phyloP scores from a whole-genome alignment of 106 monocot genomes.

The Vanilla planifolia region DNA sequence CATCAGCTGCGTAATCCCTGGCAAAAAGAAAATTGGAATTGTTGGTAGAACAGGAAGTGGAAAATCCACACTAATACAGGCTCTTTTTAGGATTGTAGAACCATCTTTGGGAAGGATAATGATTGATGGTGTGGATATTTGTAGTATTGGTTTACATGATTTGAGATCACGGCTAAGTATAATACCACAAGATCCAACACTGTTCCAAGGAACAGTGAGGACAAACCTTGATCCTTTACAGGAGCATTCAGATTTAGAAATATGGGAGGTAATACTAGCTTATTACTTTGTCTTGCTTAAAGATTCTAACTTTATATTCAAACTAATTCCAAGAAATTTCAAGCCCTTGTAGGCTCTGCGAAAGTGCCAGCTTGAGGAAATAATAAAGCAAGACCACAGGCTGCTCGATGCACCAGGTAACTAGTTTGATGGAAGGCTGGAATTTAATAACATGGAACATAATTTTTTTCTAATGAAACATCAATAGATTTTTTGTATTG shows the following conservation, averaged over 20 bases:
- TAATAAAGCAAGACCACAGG: constrained; percentile 43
- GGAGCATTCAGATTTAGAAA: constrained; percentile 59
- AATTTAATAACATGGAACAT: neutral
- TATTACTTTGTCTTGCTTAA: neutral
- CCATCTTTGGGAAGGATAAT: constrained; percentile 64
- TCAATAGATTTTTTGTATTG: neutral
- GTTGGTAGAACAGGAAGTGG: constrained; percentile 95
- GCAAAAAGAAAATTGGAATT: constrained; percentile 64
- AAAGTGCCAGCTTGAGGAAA: constrained; percentile 55
- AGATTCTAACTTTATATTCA: neutral
- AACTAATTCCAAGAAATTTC: neutral
- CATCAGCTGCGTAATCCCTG: constrained; percentile 70
- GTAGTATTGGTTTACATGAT: constrained; percentile 67
- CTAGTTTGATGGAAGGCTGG: neutral
- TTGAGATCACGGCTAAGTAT: constrained; percentile 73
- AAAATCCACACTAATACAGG: constrained; percentile 90
- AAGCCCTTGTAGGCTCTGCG: constrained; percentile 37
- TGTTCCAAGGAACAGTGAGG: constrained; percentile 81
- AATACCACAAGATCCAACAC: constrained; percentile 89
- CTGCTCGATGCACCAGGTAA: constrained; percentile 80
- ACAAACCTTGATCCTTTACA: constrained; percentile 77
- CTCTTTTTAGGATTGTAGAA: constrained; percentile 79
- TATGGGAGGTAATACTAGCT: constrained; percentile 65
- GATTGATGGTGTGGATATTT: constrained; percentile 67
- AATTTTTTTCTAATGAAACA: neutral